These are phyloP conservation scores for Coemansia sp. DNA, from an alignment of 192 early-diverging fungal genomes.

Conservation along the genomic window DNA sequence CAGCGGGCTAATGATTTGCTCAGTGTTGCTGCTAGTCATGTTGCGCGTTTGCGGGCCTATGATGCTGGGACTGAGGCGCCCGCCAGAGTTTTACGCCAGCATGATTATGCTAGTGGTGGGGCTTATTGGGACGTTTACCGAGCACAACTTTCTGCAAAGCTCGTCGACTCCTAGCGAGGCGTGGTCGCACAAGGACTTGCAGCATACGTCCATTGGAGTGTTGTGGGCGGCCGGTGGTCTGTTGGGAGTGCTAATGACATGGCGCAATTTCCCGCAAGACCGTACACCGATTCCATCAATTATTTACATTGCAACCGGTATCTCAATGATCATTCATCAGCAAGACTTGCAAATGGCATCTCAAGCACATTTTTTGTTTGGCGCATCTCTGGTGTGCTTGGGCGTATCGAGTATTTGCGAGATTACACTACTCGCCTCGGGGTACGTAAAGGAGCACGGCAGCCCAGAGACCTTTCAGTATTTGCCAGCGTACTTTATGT, in stretches of 20 bases:
- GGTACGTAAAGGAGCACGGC: slow-evolving; percentile 21
- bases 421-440: slow-evolving; percentile 37
- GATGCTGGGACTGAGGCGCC: slow-evolving; percentile 45
- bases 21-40: slow-evolving; percentile 43
- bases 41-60: slow-evolving; percentile 54
- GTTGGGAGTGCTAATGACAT: slow-evolving; percentile 50
- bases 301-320: slow-evolving; percentile 58
- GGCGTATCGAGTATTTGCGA: slow-evolving; percentile 54
- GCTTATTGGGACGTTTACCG: slow-evolving; percentile 61
- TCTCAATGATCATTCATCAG: slow-evolving; percentile 57
- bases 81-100: slow-evolving; percentile 60
- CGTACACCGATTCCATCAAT: slow-evolving; percentile 57
- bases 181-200: slow-evolving; percentile 64
- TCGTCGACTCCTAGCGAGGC: not conserved
- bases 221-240: slow-evolving; percentile 59
- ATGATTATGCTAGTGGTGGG: slow-evolving; percentile 56
- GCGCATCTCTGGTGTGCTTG: slow-evolving; percentile 50
- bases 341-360: slow-evolving; percentile 55
- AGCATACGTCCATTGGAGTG: slow-evolving; percentile 63
- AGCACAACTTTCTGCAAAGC: slow-evolving; percentile 56
- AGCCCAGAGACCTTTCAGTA: slow-evolving; percentile 33
- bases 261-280: slow-evolving; percentile 21
- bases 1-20: slow-evolving; percentile 53
- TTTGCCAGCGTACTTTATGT: slow-evolving; percentile 43
- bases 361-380: slow-evolving; percentile 58